Percentiles rank a stretch among this genome's conserved stretches.
Conservation (phyloP, 306 rosid genomes). For the Acacia melanoxylon region DNA sequence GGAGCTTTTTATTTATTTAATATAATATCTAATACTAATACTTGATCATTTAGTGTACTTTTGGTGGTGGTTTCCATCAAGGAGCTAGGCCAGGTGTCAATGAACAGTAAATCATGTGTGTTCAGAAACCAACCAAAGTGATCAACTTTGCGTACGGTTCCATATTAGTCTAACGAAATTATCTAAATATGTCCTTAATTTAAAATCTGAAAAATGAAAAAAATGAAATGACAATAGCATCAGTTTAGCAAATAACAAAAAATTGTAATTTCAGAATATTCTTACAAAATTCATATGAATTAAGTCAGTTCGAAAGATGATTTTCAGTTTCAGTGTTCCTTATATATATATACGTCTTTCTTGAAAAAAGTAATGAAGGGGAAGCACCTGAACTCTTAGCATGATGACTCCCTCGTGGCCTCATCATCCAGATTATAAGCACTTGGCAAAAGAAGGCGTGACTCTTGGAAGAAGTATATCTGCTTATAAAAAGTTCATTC, state of each 20-base stretch:
- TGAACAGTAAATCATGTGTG: constrained; percentile 56
- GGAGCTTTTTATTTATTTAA: neutral
- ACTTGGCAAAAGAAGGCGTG: constrained; percentile 19
- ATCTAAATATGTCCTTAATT: too few species aligned
- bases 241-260: too few species aligned
- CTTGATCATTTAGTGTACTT: constrained; percentile 5
- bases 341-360: neutral
- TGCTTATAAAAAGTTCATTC: neutral
- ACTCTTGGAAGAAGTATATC: constrained; percentile 18
- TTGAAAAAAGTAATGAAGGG: neutral
- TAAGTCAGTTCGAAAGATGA: neutral
- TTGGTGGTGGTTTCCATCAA: constrained; percentile 10
- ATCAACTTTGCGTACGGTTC: constrained; percentile 10
- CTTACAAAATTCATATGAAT: neutral
- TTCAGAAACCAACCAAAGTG: constrained; percentile 35
- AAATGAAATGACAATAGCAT: neutral
- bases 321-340: neutral
- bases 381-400: constrained; percentile 52
- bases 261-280: neutral
- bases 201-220: too few species aligned
- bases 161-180: neutral
- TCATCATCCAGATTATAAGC: neutral
- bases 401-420: constrained; percentile 5
- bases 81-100: constrained; percentile 68
- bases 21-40: neutral